Base-by-base conservation (phyloP, 352 stramenopile species). In the Sclerospora graminicola region DNA sequence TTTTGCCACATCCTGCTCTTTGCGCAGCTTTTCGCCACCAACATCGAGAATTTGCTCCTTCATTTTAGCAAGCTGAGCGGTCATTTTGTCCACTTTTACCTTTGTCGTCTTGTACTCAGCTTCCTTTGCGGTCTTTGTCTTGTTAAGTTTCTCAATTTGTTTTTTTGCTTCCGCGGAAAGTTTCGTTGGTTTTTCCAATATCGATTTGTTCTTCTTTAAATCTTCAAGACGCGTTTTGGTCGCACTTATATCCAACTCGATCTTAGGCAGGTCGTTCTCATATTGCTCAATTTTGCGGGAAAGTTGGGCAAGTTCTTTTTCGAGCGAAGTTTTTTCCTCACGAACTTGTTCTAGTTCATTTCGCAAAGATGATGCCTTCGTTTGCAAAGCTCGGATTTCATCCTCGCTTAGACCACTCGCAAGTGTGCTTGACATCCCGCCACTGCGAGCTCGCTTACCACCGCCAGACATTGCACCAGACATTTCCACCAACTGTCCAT, bases 401-500 rank as follows among this genome's bases (percentile, higher is more conserved):
- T 53, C 56, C 26, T 83, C 62, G 19, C 67, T 88, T 21, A 84
- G 32, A 2, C 61, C 66, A 3, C 48, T 63, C 6, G 68, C 39
- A 33, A 92, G 62, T 4, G 72, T 76, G 27, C 67, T 89, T 8
- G 73, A 87, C 92, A 99, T 98, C n/a, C 92, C 89, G 14, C 94
- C 95, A 20, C 81, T 93, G 24, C 86, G 75, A 15, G 93, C 83
- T 21, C 62, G 69, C 24, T 94, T 97, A 16, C 97, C 97, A 63
- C 97, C 97, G 43, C 97, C 97, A 4, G 92, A 95, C 97, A 99
- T 99, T 5, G 97, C 97, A 41, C 97, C 97, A n/a, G 86, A 97
- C 29, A 93, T 94, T 40, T 99, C 96, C 27, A 99, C 98, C 1
- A 99, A 57, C 52, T 99, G 86, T 5, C 97, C 97, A 43, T 97